A percentile compares a stretch with the other conserved stretches of the same genome.
Evolutionary conservation across 768 basidiomycete genomes (phyloP).

Genomic region (Lentinula sp.): DNA sequence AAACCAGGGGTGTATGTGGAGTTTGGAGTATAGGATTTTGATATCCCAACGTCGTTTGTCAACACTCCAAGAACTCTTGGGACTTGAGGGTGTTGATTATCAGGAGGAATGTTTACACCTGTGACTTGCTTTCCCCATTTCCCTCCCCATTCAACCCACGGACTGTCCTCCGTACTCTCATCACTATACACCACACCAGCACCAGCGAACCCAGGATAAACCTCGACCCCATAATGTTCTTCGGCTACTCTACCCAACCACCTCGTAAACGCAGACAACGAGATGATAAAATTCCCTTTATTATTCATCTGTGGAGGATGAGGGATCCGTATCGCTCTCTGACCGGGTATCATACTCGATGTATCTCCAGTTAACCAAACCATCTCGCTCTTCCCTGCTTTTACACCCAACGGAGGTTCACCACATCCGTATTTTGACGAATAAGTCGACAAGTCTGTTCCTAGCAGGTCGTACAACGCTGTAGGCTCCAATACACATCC

Average conservation of each 20-base stretch:
- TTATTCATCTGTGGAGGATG: slow-evolving; percentile 98
- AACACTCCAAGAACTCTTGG: slow-evolving; percentile 67
- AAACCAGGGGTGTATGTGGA: slow-evolving; percentile 93
- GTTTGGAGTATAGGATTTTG: slow-evolving; percentile 69
- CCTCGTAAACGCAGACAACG: slow-evolving; percentile 80
- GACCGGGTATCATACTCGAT: neutral
- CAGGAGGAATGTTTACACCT: neutral
- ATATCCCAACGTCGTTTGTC: slow-evolving; percentile 93
- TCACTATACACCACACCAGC: slow-evolving; percentile 70
- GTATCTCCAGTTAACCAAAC: slow-evolving; percentile 66
- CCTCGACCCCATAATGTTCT: slow-evolving; percentile 73
- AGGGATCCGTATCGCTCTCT: slow-evolving; percentile 68
- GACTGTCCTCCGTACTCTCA: slow-evolving; percentile 33
- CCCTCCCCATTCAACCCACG: slow-evolving; percentile 23
- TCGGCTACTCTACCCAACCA: slow-evolving; percentile 91
- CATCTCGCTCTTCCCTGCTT: slow-evolving; percentile 78
- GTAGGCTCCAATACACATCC: slow-evolving; percentile 93
- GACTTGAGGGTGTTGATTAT: slow-evolving; percentile 19
- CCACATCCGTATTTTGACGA: slow-evolving; percentile 7
- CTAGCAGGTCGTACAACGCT: slow-evolving; percentile 81
- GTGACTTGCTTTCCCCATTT: slow-evolving; percentile 17
- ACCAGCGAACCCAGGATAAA: slow-evolving; percentile 97
- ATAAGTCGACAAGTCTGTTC: slow-evolving; percentile 1
- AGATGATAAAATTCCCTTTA: slow-evolving; percentile 83
- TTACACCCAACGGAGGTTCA: slow-evolving; percentile 74